These are phyloP conservation scores for Clausena lansium DNA, from an alignment of 345 rosid species.

Conservation along the genomic window DNA sequence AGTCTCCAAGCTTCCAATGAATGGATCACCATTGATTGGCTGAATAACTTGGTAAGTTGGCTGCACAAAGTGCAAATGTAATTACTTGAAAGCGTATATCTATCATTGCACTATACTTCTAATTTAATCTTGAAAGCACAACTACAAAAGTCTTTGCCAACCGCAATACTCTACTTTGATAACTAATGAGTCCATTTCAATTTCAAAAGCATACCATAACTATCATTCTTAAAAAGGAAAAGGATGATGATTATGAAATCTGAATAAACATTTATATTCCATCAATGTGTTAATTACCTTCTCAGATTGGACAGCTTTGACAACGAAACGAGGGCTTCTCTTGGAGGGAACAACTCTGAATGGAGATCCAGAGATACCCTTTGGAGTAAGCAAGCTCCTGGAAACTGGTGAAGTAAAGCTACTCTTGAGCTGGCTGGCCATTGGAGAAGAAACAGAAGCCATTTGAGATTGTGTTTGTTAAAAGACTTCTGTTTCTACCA, in stretches of 20 bases:
- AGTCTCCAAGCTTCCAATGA: constrained; percentile 95
- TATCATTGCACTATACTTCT: too few species aligned
- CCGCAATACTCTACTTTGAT: too few species aligned
- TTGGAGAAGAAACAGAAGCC: constrained; percentile 74
- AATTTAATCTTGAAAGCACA: too few species aligned
- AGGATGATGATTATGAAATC: background rate
- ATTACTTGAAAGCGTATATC: too few species aligned
- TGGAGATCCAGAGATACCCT: constrained; percentile 64
- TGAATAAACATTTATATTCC: background rate
- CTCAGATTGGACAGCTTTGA: constrained; percentile 72
- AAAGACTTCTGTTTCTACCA: background rate
- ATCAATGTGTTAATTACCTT: constrained; percentile 46
- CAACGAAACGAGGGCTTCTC: constrained; percentile 57
- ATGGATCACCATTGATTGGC: constrained; percentile 97
- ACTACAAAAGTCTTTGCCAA: too few species aligned
- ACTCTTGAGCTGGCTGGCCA: constrained; percentile 84
- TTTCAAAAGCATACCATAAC: background rate
- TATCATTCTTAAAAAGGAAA: background rate
- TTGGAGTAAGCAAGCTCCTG: constrained; percentile 45
- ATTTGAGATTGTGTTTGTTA: constrained; percentile 20
- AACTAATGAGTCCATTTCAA: too few species aligned
- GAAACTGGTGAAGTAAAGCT: constrained; percentile 57
- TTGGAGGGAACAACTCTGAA: constrained; percentile 51
- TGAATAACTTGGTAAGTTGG: constrained; percentile 90
- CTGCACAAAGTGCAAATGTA: constrained; percentile 30